Evolutionary conservation across 306 rosid species (phyloP), one percentile per base, ranked within the genome.

Genomic region (Hippophae tibetana): DNA sequence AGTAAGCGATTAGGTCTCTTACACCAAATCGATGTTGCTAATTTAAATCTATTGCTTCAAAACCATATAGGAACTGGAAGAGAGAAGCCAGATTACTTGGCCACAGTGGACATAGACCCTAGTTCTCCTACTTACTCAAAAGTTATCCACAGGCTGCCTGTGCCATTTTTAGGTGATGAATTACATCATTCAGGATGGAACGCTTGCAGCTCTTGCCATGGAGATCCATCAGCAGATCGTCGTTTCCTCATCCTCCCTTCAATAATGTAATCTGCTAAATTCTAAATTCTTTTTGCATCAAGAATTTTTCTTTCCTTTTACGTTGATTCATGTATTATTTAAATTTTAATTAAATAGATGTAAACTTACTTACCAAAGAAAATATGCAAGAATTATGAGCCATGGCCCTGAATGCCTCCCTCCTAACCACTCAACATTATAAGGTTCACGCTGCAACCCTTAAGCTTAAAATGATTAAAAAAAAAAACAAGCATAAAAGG

Each of bases 131-230:
- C 85, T 71, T 92, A 79, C 62, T 87, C 96, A 3, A 79, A 76
- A 69, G 96, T 92, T 7, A 87, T 87, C 47, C 89, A 87, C 60
- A 82, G 98, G 74, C 67, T 87, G 46, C 78, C 73, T 9, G 72
- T 76, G 26, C 82, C 98, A 9, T 18, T 78, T 73, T 1, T 87
- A 3, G 95, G 96, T 8, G 98, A 92, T 43, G 98, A 92, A 68
- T 74, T 92, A 65, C 98, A 92, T 55, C 96, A 92, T 59, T 62
- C 93, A 3, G 98, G 98, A 42, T 92, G 98, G 98, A 92, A 92
- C 62, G 50, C 98, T 0, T 92, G 98, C 71, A 92, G 98, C 74
- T 92, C 98, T 75, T 92, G 98, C 89, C 73, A 76, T 76, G 92
- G 95, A 60, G 98, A 92, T 61, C 81, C 96, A 0, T 78, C 89